These are phyloP conservation scores for Scedosporium boydii DNA, from an alignment of 2,329 filamentous ascomycete species.

Conservation along the genomic window DNA sequence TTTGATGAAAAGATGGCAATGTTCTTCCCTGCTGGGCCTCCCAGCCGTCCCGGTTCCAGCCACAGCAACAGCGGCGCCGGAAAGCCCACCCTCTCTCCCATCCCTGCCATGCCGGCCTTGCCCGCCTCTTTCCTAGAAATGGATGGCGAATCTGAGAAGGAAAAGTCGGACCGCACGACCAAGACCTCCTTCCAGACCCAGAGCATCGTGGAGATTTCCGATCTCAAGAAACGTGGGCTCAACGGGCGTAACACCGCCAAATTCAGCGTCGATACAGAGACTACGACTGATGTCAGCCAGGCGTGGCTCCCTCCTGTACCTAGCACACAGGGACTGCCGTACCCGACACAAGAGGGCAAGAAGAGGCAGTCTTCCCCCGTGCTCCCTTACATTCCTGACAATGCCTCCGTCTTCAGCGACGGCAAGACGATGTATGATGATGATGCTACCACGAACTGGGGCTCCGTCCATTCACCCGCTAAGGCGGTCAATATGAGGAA, in stretches of 20 bases:
- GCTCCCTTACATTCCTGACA: constrained; percentile 26
- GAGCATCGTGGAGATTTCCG: constrained; percentile 29
- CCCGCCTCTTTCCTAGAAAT: constrained; percentile 21
- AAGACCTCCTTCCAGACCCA: constrained; percentile 27
- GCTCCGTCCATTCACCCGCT: constrained; percentile 39
- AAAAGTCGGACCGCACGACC: constrained; percentile 23
- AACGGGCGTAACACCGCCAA: constrained; percentile 15
- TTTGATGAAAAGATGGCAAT: constrained; percentile 47
- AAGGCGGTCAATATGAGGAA: constrained; percentile 29
- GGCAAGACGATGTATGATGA: constrained; percentile 28
- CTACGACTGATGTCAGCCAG: constrained; percentile 10
- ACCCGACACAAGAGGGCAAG: constrained; percentile 16
- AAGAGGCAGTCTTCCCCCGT: constrained; percentile 42
- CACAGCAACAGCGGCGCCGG: constrained; percentile 8
- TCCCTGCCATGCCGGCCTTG: constrained; percentile 34
- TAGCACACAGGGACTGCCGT: constrained; percentile 2
- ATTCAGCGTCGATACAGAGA: constrained; percentile 20
- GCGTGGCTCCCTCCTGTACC: constrained; percentile 29
- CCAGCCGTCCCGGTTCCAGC: constrained; percentile 10
- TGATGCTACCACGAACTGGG: constrained; percentile 36
- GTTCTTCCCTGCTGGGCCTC: constrained; percentile 29
- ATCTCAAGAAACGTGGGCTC: constrained; percentile 13
- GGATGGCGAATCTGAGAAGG: constrained; percentile 25
- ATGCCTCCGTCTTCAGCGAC: constrained; percentile 24
- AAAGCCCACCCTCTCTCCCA: constrained; percentile 12